Percentiles rank a stretch among this genome's conserved stretches.
phyloP scores from a whole-genome alignment of 2,329 filamentous ascomycete species.

The Colletotrichum chrysophilum region DNA sequence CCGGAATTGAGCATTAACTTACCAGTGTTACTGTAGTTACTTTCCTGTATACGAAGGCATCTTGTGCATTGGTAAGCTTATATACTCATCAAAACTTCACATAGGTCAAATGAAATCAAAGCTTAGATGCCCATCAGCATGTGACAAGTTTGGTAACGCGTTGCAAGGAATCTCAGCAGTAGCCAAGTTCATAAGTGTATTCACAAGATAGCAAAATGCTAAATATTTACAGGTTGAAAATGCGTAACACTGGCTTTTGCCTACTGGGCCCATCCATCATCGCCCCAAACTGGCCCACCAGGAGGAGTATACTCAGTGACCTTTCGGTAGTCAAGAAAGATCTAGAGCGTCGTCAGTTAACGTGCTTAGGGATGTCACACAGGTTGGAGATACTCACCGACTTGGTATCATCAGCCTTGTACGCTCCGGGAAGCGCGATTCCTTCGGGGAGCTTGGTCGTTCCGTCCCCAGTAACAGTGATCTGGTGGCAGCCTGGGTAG shows the following conservation, averaged over 20 bases:
- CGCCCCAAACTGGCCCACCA: constrained; percentile 24
- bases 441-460: constrained; percentile 35
- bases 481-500: constrained; percentile 63
- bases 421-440: constrained; percentile 26
- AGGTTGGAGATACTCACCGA: background rate
- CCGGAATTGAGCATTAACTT: background rate
- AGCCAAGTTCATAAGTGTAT: background rate
- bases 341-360: constrained; percentile 14
- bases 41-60: background rate
- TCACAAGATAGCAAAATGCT: background rate
- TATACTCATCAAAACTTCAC: background rate
- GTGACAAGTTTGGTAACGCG: background rate
- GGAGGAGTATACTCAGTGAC: constrained; percentile 29
- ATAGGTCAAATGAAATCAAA: background rate
- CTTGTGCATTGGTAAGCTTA: background rate
- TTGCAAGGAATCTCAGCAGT: background rate
- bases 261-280: constrained; percentile 20
- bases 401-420: constrained; percentile 25
- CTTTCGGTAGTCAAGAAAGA: constrained; percentile 30
- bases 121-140: background rate
- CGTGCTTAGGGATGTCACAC: fast-evolving
- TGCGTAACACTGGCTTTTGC: background rate
- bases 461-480: constrained; percentile 56
- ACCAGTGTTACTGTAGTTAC: background rate
- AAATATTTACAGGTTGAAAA: background rate